Percentiles rank a stretch among this genome's conserved stretches.
Evolutionary conservation across 257 asterid genomes (phyloP).

Genomic region (Solanum dulcamara): DNA sequence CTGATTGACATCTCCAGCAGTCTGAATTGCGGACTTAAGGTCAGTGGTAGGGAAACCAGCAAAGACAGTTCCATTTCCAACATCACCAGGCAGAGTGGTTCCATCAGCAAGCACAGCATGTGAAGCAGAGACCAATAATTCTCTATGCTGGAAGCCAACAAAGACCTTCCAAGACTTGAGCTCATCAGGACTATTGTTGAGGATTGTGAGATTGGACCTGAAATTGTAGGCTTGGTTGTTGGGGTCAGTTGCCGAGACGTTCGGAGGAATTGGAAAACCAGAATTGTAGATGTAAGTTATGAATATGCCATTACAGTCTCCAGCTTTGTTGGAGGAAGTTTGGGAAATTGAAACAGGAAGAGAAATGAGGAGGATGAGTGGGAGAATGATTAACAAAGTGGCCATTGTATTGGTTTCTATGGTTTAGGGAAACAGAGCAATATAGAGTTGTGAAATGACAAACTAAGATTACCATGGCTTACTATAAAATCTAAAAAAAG

Average conservation of each 20-base stretch:
- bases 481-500: background rate
- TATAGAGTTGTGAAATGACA: background rate
- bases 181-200: slow-evolving; percentile 38
- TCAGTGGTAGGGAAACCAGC: slow-evolving; percentile 39
- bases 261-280: slow-evolving; percentile 32
- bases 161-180: slow-evolving; percentile 55
- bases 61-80: slow-evolving; percentile 42
- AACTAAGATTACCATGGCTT: background rate
- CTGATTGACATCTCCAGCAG: slow-evolving; percentile 49
- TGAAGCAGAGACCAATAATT: slow-evolving; percentile 41
- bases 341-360: slow-evolving; percentile 35
- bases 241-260: slow-evolving; percentile 16
- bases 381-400: slow-evolving; percentile 4
- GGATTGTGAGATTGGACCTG: slow-evolving; percentile 35
- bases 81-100: slow-evolving; percentile 39
- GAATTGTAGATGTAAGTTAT: slow-evolving; percentile 25
- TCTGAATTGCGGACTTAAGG: slow-evolving; percentile 44
- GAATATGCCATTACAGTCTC: slow-evolving; percentile 39
- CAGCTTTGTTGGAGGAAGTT: slow-evolving; percentile 1
- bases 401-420: slow-evolving; percentile 9
- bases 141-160: slow-evolving; percentile 50
- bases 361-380: slow-evolving; percentile 1
- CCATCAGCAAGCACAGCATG: slow-evolving; percentile 56
- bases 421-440: background rate
- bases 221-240: slow-evolving; percentile 49